Evolutionary conservation across 345 rosid species (phyloP).

Genomic region (Streptanthus diversifolius): DNA sequence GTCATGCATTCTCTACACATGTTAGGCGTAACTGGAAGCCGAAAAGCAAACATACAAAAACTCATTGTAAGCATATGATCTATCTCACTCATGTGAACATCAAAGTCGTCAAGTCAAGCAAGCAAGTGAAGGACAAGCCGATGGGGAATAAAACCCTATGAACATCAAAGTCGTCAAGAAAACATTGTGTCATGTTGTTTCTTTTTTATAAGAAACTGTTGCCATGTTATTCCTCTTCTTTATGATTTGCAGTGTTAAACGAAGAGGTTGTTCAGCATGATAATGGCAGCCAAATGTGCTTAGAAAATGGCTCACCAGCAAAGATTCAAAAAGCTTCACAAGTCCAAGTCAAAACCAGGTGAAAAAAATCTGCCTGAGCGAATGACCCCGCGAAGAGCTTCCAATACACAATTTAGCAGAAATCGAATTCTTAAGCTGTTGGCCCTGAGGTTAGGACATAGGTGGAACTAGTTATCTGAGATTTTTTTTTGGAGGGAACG

Average conservation of each 20-base stretch:
- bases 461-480: not conserved
- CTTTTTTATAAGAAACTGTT: not conserved
- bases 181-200: not conserved
- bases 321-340: not conserved
- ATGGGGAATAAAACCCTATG: no score
- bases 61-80: conserved; percentile 31
- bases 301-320: not conserved
- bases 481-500: not conserved
- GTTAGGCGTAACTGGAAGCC: not conserved
- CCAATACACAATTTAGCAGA: not conserved
- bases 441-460: not conserved
- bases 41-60: conserved; percentile 1
- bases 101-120: no score
- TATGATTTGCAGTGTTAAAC: conserved; percentile 5
- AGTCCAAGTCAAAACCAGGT: not conserved
- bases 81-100: no score
- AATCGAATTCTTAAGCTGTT: not conserved
- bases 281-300: conserved; percentile 4
- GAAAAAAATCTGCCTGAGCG: not conserved
- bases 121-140: not conserved
- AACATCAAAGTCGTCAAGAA: no score
- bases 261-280: not conserved
- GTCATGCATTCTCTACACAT: not conserved
- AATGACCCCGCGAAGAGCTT: not conserved
- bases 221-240: not conserved